Conservation (phyloP, 108 stramenopile species). For the Seminavis robusta region DNA sequence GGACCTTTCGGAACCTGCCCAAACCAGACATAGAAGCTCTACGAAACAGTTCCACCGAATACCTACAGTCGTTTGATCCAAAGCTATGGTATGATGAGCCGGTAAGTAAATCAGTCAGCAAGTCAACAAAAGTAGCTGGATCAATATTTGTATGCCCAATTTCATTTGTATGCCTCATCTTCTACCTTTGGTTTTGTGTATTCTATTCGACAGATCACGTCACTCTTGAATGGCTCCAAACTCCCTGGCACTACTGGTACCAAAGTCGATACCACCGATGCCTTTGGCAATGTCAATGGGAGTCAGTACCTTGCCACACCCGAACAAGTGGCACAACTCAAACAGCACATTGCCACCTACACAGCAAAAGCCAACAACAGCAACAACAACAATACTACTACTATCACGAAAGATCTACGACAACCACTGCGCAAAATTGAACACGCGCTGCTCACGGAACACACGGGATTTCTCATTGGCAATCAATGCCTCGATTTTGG, state of each 20-base stretch:
- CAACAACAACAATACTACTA: too few species aligned
- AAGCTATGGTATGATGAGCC: constrained; percentile 72
- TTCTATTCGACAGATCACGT: constrained; percentile 12
- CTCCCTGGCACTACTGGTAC: constrained; percentile 13
- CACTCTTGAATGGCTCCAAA: constrained; percentile 54
- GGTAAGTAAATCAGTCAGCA: constrained; percentile 22
- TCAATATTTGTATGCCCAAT: not conserved
- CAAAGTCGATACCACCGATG: constrained; percentile 48
- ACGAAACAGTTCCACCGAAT: constrained; percentile 50
- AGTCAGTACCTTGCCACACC: constrained; percentile 56
- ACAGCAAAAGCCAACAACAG: constrained; percentile 35
- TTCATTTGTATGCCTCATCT: not conserved
- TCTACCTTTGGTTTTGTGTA: not conserved
- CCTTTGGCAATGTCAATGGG: constrained; percentile 65
- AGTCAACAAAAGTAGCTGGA: constrained; percentile 1
- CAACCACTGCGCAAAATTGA: constrained; percentile 58
- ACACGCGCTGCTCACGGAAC: constrained; percentile 50
- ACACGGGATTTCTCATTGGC: constrained; percentile 72
- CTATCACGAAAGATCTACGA: constrained; percentile 54
- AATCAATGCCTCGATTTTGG: constrained; percentile 82
- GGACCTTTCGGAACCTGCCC: constrained; percentile 63
- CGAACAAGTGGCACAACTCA: constrained; percentile 49
- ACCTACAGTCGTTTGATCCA: constrained; percentile 56
- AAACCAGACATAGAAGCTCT: constrained; percentile 41
- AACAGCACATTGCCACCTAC: constrained; percentile 55